Conservation (phyloP, 2,329 filamentous ascomycete species). For the Pyrenochaeta sp. region DNA sequence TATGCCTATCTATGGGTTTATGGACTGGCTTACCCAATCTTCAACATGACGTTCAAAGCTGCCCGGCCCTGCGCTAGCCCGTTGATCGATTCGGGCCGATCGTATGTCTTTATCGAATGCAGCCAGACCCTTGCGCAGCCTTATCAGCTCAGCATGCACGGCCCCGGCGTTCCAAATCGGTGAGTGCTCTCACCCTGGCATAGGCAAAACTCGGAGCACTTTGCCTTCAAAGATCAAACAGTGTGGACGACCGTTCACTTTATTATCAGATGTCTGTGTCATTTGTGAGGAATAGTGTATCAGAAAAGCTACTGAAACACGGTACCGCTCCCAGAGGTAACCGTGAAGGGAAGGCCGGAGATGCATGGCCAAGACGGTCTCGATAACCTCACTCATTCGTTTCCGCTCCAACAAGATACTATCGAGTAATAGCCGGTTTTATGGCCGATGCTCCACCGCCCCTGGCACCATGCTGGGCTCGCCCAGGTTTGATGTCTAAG, state of each 20-base stretch:
- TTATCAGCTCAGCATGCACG: conserved; percentile 32
- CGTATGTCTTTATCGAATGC: conserved; percentile 15
- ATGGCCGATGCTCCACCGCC: conserved; percentile 23
- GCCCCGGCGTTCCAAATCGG: conserved; percentile 7
- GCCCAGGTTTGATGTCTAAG: conserved; percentile 19
- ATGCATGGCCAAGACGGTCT: conserved; percentile 24
- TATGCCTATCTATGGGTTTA: too few relatives aligned
- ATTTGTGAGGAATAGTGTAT: too few relatives aligned
- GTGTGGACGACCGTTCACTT: too few relatives aligned
- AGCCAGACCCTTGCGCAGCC: conserved; percentile 18
- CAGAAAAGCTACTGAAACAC: too few relatives aligned
- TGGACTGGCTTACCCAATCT: too few relatives aligned
- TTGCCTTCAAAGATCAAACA: too few relatives aligned
- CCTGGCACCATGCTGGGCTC: conserved; percentile 24
- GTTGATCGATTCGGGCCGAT: conserved; percentile 33
- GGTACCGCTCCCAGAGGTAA: conserved; percentile 7
- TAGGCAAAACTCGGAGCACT: too few relatives aligned
- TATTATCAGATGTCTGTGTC: too few relatives aligned
- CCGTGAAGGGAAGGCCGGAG: conserved; percentile 23
- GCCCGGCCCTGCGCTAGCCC: conserved; percentile 41
- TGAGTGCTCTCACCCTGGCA: neutral
- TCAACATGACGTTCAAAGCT: conserved; percentile 28
- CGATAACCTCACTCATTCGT: conserved; percentile 39
- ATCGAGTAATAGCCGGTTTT: conserved; percentile 43
- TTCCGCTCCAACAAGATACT: conserved; percentile 30